Percentiles rank a stretch among this genome's conserved stretches.
These are phyloP conservation scores for Trametopsis cervina DNA, from an alignment of 768 basidiomycete species.

Conservation along the genomic window DNA sequence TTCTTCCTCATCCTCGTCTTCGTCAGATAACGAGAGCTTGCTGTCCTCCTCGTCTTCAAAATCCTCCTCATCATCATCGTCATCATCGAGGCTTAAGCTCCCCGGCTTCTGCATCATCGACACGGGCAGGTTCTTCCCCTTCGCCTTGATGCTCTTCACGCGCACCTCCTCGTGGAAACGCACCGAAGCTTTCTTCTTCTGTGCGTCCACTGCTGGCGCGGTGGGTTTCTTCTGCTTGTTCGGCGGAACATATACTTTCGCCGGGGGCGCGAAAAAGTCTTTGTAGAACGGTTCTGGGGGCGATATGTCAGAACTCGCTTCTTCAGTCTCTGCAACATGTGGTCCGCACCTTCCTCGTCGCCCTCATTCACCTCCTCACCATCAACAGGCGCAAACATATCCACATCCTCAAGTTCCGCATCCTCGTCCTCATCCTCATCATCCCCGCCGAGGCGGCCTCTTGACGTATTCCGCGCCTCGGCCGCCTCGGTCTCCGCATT, in stretches of 20 bases:
- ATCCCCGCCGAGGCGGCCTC: constrained; percentile 51
- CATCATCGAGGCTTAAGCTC: too few relatives aligned
- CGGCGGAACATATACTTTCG: constrained; percentile 17
- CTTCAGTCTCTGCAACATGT: not conserved
- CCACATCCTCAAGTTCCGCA: too few relatives aligned
- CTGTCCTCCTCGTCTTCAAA: constrained; percentile 24
- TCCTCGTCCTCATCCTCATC: constrained; percentile 46
- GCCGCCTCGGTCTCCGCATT: constrained; percentile 78
- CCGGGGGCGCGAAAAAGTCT: constrained; percentile 77
- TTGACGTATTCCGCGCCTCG: constrained; percentile 56
- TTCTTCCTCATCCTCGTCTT: constrained; percentile 27
- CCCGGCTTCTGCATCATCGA: constrained; percentile 35
- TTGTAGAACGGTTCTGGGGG: constrained; percentile 54
- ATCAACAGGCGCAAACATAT: constrained; percentile 62
- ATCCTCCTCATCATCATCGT: constrained; percentile 29
- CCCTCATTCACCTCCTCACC: constrained; percentile 36
- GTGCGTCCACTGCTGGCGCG: constrained; percentile 12
- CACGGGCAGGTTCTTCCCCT: constrained; percentile 58
- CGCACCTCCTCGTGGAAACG: constrained; percentile 78
- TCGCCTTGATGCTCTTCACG: constrained; percentile 73
- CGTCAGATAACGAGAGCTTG: constrained; percentile 24
- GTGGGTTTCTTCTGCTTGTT: constrained; percentile 19
- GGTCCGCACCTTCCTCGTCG: constrained; percentile 33
- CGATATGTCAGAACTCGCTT: constrained; percentile 31
- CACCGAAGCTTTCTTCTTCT: constrained; percentile 39